phyloP scores from a whole-genome alignment of 306 rosid genomes.

The Comarum palustre region DNA sequence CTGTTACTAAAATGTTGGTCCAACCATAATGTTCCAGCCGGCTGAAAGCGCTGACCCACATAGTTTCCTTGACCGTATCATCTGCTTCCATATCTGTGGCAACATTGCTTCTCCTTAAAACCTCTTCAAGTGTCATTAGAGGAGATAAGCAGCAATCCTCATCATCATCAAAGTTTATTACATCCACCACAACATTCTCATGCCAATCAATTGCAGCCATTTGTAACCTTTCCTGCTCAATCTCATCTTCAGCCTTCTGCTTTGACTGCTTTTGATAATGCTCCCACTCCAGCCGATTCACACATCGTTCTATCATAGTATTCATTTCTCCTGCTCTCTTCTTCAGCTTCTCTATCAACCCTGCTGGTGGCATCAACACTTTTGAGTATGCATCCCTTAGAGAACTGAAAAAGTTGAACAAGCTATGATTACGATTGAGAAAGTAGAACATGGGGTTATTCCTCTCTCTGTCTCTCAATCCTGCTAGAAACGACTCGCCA shows the following conservation, averaged over 20 bases:
- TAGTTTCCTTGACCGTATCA: constrained; percentile 48
- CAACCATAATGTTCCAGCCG: constrained; percentile 66
- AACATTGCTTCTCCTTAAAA: no score
- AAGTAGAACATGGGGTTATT: constrained; percentile 84
- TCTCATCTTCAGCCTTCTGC: constrained; percentile 87
- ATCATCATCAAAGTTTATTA: no score
- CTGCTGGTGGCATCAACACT: constrained; percentile 86
- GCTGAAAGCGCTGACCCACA: constrained; percentile 72
- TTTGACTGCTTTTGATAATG: constrained; percentile 87
- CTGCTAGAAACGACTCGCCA: constrained; percentile 80
- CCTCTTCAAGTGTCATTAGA: no score
- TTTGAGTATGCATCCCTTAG: constrained; percentile 87
- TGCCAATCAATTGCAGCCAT: constrained; percentile 99
- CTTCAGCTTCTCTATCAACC: constrained; percentile 70
- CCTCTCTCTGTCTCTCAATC: constrained; percentile 81
- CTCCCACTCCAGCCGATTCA: constrained; percentile 86
- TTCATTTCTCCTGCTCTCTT: constrained; percentile 76
- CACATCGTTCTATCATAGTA: constrained; percentile 76
- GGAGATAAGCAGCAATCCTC: no score
- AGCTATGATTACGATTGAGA: constrained; percentile 83
- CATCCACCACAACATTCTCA: constrained; percentile 74
- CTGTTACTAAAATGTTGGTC: constrained; percentile 59
- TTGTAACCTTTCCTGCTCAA: constrained; percentile 83
- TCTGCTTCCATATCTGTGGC: no score
- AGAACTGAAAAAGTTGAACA: constrained; percentile 85